These are phyloP conservation scores for Telfairia occidentalis DNA, from an alignment of 331 rosid genomes.

Conservation along the genomic window DNA sequence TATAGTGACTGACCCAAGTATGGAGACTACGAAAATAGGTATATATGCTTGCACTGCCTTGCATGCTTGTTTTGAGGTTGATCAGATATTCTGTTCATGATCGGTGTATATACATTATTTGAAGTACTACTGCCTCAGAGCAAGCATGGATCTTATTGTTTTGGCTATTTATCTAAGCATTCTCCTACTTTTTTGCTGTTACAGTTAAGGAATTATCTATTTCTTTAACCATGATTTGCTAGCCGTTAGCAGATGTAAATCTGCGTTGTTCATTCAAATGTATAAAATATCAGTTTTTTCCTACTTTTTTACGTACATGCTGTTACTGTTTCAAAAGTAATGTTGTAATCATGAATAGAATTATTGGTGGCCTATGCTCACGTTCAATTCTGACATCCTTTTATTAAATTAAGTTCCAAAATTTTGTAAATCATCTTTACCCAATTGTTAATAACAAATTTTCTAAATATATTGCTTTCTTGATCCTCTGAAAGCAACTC, in stretches of 20 bases:
- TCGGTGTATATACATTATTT: background rate
- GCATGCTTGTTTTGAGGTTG: background rate
- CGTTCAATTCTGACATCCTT: background rate
- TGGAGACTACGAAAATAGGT: slow-evolving; percentile 76
- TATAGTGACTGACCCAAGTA: slow-evolving; percentile 37
- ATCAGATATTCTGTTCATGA: background rate
- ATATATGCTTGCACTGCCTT: slow-evolving; percentile 6
- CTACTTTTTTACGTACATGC: background rate
- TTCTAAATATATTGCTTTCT: background rate
- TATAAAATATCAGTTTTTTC: background rate
- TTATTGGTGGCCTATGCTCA: background rate
- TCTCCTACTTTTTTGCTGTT: background rate
- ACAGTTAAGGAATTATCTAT: background rate
- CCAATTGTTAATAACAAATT: background rate
- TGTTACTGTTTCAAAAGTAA: background rate
- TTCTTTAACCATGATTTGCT: background rate
- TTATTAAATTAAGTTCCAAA: background rate
- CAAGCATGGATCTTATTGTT: background rate
- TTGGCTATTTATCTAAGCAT: background rate
- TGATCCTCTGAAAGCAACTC: background rate
- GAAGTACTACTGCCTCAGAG: background rate
- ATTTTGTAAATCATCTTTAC: background rate
- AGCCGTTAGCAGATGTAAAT: background rate
- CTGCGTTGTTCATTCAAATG: background rate
- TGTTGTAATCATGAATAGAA: background rate